Evolutionary conservation across 257 asterid genomes (phyloP), one percentile per base, ranked within the genome.

Genomic region (Solanum peruvianum): DNA sequence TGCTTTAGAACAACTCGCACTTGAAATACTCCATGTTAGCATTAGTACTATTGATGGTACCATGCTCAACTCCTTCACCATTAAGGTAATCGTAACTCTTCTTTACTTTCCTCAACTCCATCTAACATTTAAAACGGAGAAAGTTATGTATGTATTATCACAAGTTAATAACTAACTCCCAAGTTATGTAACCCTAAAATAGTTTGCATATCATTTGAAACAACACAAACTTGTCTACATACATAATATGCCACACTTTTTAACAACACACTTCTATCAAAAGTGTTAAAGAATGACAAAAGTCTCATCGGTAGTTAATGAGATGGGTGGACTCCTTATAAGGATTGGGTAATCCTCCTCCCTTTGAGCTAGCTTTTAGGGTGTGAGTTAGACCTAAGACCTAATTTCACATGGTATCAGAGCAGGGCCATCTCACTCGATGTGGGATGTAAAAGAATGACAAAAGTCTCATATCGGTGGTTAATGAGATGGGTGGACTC

Each of bases 11-110:
- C 92, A 94, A 20, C 96, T 95, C 31, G 92, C 94, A 1, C 95
- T 97, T 8, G 96, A 97, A 88, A 93, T 97, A 70, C 96, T 97
- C 41, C 94, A 94, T 25, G 94, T 95, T 47, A 95, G 93, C 82
- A 92, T 97, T 90, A 93, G 83, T 90, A 90, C 90, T 69, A 86
- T 93, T 64, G 98, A 95, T 56, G 97, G 95, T 35, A 94, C 89
- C 81, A 90, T 93, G 96, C 91, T 94, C 27, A 90, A 88, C 92
- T 97, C 96, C 83, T 97, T 94, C 94, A 95, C 98, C 31, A 95
- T 97, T 86, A 97, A 97, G 98, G 99, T 97, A 97, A 94, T 11
- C 39, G 98, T 95, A 47, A 29, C 23, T 45, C 5, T 62, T 7
- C 29, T 23, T 62, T 62, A 62, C 70, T 62, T 62, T 62, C 31